Evolutionary conservation across 148 eudicot genomes (phyloP).

Genomic region (Linanthus parryae): DNA sequence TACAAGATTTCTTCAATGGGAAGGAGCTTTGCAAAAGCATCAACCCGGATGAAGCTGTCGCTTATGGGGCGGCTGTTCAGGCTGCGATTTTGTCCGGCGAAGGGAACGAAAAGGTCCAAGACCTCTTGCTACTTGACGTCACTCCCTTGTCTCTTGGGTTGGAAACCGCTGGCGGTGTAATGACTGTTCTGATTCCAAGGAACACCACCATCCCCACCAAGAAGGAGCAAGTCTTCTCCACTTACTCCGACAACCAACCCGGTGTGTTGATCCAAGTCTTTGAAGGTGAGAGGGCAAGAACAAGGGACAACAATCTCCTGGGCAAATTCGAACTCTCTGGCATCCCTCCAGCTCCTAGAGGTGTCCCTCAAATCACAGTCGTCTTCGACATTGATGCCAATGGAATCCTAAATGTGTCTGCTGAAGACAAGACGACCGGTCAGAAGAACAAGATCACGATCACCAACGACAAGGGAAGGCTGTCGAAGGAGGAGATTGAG

Average conservation of each 20-base stretch:
- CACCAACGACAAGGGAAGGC: constrained; percentile 48
- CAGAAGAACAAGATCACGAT: constrained; percentile 53
- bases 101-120: constrained; percentile 43
- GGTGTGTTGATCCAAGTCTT: constrained; percentile 44
- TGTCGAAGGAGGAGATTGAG: constrained; percentile 40
- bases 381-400: constrained; percentile 41
- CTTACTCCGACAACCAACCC: constrained; percentile 42
- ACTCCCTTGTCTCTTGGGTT: constrained; percentile 40
- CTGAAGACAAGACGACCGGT: constrained; percentile 48
- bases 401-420: constrained; percentile 42
- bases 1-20: constrained; percentile 41
- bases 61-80: constrained; percentile 47
- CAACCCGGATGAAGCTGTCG: constrained; percentile 49
- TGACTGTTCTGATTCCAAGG: constrained; percentile 37
- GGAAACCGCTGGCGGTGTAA: constrained; percentile 38
- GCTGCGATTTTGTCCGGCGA: constrained; percentile 43
- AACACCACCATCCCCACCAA: constrained; percentile 43
- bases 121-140: constrained; percentile 31
- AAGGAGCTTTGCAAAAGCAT: constrained; percentile 46
- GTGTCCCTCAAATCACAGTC: constrained; percentile 40
- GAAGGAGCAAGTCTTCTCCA: constrained; percentile 38
- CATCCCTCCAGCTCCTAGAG: constrained; percentile 44
- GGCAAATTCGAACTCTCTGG: constrained; percentile 40
- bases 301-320: constrained; percentile 36
- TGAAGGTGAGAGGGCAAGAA: constrained; percentile 44